Percentiles rank a stretch among this genome's conserved stretches.
Conservation (phyloP, 2,329 filamentous ascomycete genomes). For the Epicoccum nigrum region DNA sequence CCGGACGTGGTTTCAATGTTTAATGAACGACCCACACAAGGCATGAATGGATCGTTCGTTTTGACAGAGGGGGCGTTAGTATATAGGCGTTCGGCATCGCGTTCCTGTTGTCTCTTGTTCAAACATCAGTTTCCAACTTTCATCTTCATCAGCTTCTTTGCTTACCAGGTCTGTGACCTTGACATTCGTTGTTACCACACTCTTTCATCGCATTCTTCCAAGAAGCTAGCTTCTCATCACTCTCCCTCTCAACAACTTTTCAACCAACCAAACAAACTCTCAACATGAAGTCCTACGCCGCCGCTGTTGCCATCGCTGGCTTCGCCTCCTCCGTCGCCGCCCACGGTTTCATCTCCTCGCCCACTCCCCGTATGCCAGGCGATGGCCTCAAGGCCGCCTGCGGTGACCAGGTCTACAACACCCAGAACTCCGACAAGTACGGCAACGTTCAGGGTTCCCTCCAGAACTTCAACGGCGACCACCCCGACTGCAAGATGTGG, state of each 20-base stretch:
- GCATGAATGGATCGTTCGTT: conserved; percentile 19
- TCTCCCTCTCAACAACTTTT: conserved; percentile 28
- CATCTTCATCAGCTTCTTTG: conserved; percentile 35
- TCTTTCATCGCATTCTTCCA: conserved; percentile 41
- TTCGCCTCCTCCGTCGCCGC: conserved; percentile 56
- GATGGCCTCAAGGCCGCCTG: conserved; percentile 59
- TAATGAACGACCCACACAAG: conserved; percentile 43
- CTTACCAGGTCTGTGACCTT: conserved; percentile 46
- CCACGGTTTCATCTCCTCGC: conserved; percentile 61
- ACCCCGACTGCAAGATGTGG: conserved; percentile 61
- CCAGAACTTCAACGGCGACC: conserved; percentile 52
- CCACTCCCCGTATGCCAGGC: conserved; percentile 58
- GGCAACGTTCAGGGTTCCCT: conserved; percentile 64
- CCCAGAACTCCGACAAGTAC: conserved; percentile 60
- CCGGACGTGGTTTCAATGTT: conserved; percentile 42
- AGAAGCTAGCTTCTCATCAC: conserved; percentile 43
- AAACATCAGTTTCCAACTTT: conserved; percentile 31
- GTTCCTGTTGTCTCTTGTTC: conserved; percentile 9
- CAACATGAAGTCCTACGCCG: conserved; percentile 53
- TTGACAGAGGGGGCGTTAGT: conserved; percentile 8
- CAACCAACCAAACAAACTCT: conserved; percentile 19
- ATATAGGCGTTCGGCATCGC: conserved; percentile 28
- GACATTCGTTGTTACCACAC: conserved; percentile 46
- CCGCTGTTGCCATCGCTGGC: conserved; percentile 51
- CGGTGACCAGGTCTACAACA: conserved; percentile 61